Conservation (phyloP, 176 grass and related monocot genomes). For the Oryza nivara region DNA sequence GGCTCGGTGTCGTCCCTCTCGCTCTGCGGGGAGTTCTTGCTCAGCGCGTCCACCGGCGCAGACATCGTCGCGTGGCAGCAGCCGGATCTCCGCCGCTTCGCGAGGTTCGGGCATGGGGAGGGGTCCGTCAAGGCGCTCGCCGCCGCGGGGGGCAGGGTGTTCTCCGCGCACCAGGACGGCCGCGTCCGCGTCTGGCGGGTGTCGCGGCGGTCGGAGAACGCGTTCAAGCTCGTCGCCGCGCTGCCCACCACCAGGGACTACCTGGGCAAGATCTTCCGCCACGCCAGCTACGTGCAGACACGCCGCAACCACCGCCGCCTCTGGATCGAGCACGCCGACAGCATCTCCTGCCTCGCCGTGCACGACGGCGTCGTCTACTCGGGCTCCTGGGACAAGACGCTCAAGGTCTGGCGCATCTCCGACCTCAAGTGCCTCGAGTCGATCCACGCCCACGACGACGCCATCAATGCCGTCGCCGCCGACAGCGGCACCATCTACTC, state of each 20-base stretch:
- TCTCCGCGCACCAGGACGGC: slow-evolving; percentile 93
- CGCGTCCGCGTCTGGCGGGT: slow-evolving; percentile 89
- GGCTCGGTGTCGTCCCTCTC: slow-evolving; percentile 77
- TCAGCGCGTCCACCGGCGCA: slow-evolving; percentile 73
- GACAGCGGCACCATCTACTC: slow-evolving; percentile 63
- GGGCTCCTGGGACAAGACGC: slow-evolving; percentile 78
- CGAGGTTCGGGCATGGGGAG: slow-evolving; percentile 63
- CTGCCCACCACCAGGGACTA: slow-evolving; percentile 82
- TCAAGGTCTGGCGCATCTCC: slow-evolving; percentile 85
- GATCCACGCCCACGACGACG: slow-evolving; percentile 90
- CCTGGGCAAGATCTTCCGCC: slow-evolving; percentile 61
- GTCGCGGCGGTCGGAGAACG: slow-evolving; percentile 70
- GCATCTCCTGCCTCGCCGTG: slow-evolving; percentile 95
- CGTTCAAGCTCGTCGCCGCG: slow-evolving; percentile 72
- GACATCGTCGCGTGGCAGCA: slow-evolving; percentile 94
- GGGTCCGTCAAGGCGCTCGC: slow-evolving; percentile 91
- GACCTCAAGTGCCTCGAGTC: slow-evolving; percentile 92
- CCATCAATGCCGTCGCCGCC: slow-evolving; percentile 66
- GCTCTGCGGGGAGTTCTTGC: slow-evolving; percentile 89
- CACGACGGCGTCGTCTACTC: slow-evolving; percentile 79
- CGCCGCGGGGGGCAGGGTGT: slow-evolving; percentile 55
- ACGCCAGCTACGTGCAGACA: slow-evolving; percentile 77
- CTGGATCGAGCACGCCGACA: slow-evolving; percentile 98
- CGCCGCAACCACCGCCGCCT: slow-evolving; percentile 56
- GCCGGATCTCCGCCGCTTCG: slow-evolving; percentile 78